Conservation (phyloP, 306 rosid genomes). For the Nissolia schottii region DNA sequence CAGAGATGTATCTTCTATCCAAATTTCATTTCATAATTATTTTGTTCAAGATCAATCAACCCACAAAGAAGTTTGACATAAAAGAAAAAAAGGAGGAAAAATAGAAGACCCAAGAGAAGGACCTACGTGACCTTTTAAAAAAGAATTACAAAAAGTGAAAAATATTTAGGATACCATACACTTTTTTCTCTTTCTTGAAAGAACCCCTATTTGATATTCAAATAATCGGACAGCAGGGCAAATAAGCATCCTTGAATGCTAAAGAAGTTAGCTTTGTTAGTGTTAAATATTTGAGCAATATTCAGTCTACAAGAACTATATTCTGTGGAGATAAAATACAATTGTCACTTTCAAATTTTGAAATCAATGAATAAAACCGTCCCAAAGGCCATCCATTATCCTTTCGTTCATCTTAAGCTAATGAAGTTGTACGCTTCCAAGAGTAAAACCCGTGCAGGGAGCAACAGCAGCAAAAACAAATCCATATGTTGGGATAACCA, state of each 20-base stretch:
- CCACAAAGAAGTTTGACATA: no score
- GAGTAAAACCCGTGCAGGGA: constrained; percentile 52
- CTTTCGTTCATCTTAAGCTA: constrained; percentile 15
- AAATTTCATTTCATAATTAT: no score
- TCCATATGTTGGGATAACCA: constrained; percentile 49
- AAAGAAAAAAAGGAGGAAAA: no score
- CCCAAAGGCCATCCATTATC: background rate
- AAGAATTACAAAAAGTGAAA: no score
- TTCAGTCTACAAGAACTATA: background rate
- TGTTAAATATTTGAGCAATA: background rate
- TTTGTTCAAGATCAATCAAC: no score
- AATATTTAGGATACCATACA: no score
- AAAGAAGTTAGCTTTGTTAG: background rate
- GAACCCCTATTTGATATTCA: no score
- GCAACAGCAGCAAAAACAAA: constrained; percentile 48
- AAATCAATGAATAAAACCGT: constrained; percentile 42
- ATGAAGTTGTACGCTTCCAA: constrained; percentile 44
- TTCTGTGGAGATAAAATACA: background rate
- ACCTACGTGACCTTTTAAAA: no score
- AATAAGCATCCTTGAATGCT: background rate
- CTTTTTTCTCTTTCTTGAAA: no score
- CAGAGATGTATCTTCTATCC: no score
- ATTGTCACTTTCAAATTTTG: constrained; percentile 5
- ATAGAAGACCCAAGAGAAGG: no score
- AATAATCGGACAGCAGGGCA: no score